Percentiles rank a stretch among this genome's conserved stretches.
phyloP scores from a whole-genome alignment of 345 rosid genomes.

The Eucalyptus fibrosa region DNA sequence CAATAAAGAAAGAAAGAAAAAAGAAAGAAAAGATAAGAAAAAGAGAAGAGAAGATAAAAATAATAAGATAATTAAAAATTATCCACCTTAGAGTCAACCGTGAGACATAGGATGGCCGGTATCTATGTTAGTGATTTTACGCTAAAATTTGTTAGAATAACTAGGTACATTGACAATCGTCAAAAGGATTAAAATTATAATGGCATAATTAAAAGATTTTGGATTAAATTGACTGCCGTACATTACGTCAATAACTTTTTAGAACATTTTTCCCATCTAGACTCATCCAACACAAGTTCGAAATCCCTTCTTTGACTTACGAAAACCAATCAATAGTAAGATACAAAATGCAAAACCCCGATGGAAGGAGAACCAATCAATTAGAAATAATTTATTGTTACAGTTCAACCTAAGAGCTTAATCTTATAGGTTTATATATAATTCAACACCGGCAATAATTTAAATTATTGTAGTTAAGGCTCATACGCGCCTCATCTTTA shows the following conservation, averaged over 20 bases:
- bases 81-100: fast-evolving
- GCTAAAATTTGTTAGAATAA: not conserved
- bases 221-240: fast-evolving
- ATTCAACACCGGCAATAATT: not conserved
- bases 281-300: not conserved
- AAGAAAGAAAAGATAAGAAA: not conserved
- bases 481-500: not conserved
- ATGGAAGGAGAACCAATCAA: not conserved
- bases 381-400: not conserved
- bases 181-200: not conserved
- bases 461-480: not conserved
- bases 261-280: not conserved
- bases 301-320: not conserved
- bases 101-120: fast-evolving
- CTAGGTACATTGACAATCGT: not conserved
- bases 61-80: not conserved
- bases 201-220: not conserved
- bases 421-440: not conserved
- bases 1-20: not conserved
- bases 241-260: fast-evolving
- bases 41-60: not conserved
- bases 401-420: not conserved
- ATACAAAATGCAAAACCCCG: not conserved
- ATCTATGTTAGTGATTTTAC: fast-evolving
- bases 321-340: not conserved